Base-by-base conservation (phyloP, 352 stramenopile genomes). In the Phytophthora capsici region DNA sequence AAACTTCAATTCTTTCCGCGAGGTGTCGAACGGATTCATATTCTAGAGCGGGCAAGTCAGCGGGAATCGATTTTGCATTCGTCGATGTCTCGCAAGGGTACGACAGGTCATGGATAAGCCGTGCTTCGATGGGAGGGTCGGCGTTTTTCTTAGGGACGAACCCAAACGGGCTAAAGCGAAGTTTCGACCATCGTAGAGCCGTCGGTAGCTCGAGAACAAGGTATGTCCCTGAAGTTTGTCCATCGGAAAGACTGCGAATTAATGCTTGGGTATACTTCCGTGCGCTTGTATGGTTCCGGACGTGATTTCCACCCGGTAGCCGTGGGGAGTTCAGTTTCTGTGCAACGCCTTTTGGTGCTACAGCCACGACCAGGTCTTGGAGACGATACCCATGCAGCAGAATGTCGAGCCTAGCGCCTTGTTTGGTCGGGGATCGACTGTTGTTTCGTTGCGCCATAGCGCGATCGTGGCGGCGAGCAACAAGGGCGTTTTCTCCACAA, bases 21-120 rank as follows among this genome's bases (percentile, higher is more conserved):
- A 71, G 13, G 1, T 25, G 36, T 1, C 37, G 25, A 8, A 63
- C 32, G 0, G 52, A 53, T 10, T 55, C 34, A 1, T 50, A 71
- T 3, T 28, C 6, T 6, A 66, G 49, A 0, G 48, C 36, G 5
- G 53, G 61, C n/a, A 60, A 16, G 2, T 36, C 28, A 2, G 6
- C n/a, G 20, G 40, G 51, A n/a, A 25, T 37, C 1, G 46, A 63
- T 8, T 20, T 5, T 20, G 30, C 19, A 20, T 55, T 44, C 2
- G 16, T 63, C 10, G 61, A 63, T 0, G 51, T 6, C 0, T 34
- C 46, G 1, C 6, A 30, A 1, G 40, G 61, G 23, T 37, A 48
- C 7, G 53, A 69, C 2, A 69, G 46, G 17, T 63, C 51, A n/a
- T 63, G 61, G 13, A 59, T 63, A 1, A 53, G 32, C 16, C 52